These are phyloP conservation scores for Aspergillus jensenii DNA, from an alignment of 2,329 filamentous ascomycete genomes.

Conservation along the genomic window DNA sequence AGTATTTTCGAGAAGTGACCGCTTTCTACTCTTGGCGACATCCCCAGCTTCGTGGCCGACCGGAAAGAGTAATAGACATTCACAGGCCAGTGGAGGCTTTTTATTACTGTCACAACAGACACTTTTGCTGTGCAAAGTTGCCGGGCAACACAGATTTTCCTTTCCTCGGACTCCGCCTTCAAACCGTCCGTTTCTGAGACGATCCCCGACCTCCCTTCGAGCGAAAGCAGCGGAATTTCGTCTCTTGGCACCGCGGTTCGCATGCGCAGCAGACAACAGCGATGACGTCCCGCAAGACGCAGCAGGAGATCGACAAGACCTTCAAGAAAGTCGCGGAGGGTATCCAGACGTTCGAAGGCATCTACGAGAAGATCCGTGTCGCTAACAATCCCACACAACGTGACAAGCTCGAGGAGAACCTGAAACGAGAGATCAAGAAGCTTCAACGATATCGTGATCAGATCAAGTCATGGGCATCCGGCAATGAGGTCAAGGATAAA, in stretches of 20 bases:
- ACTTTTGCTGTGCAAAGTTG: conserved; percentile 12
- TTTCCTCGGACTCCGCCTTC: background rate
- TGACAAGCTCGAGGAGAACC: conserved; percentile 95
- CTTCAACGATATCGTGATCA: conserved; percentile 94
- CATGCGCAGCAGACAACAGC: conserved; percentile 26
- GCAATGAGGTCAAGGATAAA: conserved; percentile 99
- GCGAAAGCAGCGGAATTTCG: conserved; percentile 17
- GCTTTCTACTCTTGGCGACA: conserved; percentile 11
- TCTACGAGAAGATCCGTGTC: conserved; percentile 96
- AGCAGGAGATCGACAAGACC: conserved; percentile 98
- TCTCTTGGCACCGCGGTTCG: conserved; percentile 24
- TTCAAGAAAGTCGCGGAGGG: conserved; percentile 98
- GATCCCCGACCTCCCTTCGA: conserved; percentile 9
- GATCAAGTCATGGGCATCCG: conserved; percentile 98
- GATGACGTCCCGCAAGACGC: conserved; percentile 95
- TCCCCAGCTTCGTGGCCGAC: conserved; percentile 15
- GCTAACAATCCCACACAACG: conserved; percentile 92
- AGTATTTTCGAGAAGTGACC: conserved; percentile 5
- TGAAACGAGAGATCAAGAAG: conserved; percentile 99
- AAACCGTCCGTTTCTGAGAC: background rate
- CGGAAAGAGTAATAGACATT: conserved; percentile 17
- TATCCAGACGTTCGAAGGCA: conserved; percentile 85
- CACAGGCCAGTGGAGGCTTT: conserved; percentile 11
- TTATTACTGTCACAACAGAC: conserved; percentile 6
- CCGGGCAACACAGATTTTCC: conserved; percentile 4